phyloP scores from a whole-genome alignment of 306 rosid genomes.

The Prunus dulcis region DNA sequence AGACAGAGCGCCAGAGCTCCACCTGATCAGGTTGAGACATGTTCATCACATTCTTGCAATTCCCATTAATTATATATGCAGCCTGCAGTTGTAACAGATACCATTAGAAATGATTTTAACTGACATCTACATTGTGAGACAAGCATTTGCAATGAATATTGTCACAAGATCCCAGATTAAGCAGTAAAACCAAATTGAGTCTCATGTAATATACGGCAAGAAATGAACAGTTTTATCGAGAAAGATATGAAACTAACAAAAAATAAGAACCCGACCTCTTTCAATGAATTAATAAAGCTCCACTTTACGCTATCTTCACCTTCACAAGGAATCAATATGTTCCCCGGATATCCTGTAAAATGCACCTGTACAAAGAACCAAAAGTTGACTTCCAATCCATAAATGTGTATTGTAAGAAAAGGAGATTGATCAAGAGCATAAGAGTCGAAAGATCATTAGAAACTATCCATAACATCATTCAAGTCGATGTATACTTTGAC shows the following conservation, averaged over 20 bases:
- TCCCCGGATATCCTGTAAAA: constrained; percentile 86
- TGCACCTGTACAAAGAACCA: constrained; percentile 59
- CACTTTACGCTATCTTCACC: constrained; percentile 89
- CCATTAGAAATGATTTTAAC: neutral
- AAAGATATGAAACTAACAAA: constrained; percentile 11
- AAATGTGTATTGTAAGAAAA: neutral
- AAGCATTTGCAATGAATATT: neutral
- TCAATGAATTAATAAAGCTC: constrained; percentile 89
- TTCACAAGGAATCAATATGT: constrained; percentile 77
- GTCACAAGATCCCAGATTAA: neutral
- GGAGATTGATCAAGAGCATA: neutral
- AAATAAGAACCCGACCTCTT: constrained; percentile 59
- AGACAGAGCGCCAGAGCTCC: constrained; percentile 90
- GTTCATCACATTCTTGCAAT: constrained; percentile 94
- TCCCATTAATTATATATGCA: constrained; percentile 78
- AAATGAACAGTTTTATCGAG: constrained; percentile 15
- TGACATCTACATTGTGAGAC: neutral
- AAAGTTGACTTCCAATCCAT: constrained; percentile 15
- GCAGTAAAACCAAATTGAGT: neutral
- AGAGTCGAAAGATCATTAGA: neutral
- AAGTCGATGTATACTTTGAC: too few species aligned
- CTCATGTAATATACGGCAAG: neutral
- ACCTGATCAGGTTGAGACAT: constrained; percentile 93
- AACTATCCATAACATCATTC: too few species aligned
- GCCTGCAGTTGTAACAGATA: constrained; percentile 54